Evolutionary conservation across 2,329 filamentous ascomycete species (phyloP).

Genomic region (Verticillium zaregamsianum): DNA sequence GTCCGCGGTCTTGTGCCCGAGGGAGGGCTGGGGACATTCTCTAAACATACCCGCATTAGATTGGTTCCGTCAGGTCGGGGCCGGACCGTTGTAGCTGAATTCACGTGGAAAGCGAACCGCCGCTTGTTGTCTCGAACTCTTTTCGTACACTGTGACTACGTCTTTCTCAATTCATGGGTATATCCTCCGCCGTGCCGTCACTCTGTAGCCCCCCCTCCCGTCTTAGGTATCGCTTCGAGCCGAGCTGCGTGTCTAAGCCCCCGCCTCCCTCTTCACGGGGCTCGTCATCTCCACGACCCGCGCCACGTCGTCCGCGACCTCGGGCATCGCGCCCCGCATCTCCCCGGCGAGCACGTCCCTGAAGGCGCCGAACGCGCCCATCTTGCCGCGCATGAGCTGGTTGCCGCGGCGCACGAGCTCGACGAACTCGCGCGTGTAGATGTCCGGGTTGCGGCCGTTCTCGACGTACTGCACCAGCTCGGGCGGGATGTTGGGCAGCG

Average conservation of each 20-base stretch:
- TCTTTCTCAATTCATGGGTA: not conserved
- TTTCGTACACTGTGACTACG: not conserved
- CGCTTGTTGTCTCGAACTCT: not conserved
- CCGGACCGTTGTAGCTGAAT: not conserved
- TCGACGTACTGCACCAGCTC: conserved; percentile 67
- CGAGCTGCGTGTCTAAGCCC: not conserved
- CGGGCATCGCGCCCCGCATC: conserved; percentile 54
- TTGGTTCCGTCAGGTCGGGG: not conserved
- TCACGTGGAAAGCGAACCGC: not conserved
- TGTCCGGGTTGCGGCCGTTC: conserved; percentile 67
- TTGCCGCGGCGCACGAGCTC: conserved; percentile 63
- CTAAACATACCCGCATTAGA: not conserved
- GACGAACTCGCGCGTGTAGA: conserved; percentile 71
- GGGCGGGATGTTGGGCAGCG: conserved; percentile 51
- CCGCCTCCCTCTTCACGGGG: conserved; percentile 5
- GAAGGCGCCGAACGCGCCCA: conserved; percentile 55
- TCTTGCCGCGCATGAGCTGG: conserved; percentile 64
- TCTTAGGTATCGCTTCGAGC: too few species aligned
- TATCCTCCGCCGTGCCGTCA: not conserved
- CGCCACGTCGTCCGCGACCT: conserved; percentile 50
- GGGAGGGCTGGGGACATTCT: not conserved
- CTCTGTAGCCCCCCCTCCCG: too few species aligned
- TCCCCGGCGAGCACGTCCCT: conserved; percentile 58
- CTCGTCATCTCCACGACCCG: conserved; percentile 43
- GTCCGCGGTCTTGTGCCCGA: not conserved